Evolutionary conservation across 140 eudicot species (phyloP), one percentile per base, ranked within the genome.

Genomic region (Oenanthe javanica): DNA sequence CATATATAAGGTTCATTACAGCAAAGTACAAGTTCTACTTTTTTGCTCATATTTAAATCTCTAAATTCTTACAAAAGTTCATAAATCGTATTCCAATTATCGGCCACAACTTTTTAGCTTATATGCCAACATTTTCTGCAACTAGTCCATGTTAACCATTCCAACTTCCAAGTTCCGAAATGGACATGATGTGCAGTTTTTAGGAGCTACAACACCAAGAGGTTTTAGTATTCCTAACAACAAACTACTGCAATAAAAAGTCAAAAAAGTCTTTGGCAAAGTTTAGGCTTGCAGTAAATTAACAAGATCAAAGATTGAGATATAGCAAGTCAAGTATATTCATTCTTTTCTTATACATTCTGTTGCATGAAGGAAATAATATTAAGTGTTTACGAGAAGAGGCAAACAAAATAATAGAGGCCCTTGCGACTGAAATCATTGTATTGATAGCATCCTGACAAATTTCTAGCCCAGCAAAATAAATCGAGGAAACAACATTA

Each of bases 371-470:
- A 72, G 3, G 27, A 43, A 19, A 40, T 9, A 21, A 45, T 11
- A 18, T 16, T 2, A 27, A 13, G 31, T 9, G 77, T 72, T 40
- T 19, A 72, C 14, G 18, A 43, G 54, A 40, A 71, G 36, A 72
- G 76, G 51, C 9, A 72, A 72, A 72, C 77, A 43, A 43, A 16
- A 72, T 72, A 43, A 43, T 25, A 72, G 36, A 15, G 38, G 38
- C 48, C 48, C 75, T 67, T 70, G 4, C 42, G 5, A 70, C 75
- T 70, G 47, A 72, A 43, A 45, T 21, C 77, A 72, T 72, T 72
- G 51, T 43, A 23, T 42, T 38, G 13, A 72, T 38, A 72, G 31
- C 31, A 45, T 19, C 16, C 52, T 43, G 54, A 72, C 51, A 40
- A 46, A 72, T 72, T 7, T 4, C 31, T 4, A 19, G 27, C 27